phyloP scores from a whole-genome alignment of 2,329 filamentous ascomycete species.

The Tothia fuscella region DNA sequence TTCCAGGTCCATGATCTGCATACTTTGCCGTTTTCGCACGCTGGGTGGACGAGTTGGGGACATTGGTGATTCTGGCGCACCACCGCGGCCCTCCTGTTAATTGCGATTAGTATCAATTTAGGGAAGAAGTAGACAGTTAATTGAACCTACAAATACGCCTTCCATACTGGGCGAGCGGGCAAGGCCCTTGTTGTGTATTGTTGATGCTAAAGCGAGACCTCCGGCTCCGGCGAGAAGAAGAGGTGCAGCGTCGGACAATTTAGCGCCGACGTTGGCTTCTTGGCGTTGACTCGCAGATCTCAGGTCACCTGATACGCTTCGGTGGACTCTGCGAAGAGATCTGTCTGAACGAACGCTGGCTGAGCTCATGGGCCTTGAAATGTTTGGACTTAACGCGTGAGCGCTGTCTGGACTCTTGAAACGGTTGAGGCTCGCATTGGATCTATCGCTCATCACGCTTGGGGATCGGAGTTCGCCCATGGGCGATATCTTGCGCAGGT shows the following conservation, averaged over 20 bases:
- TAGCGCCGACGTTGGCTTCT: constrained; percentile 19
- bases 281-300: constrained; percentile 31
- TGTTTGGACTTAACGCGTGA: constrained; percentile 34
- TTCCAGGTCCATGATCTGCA: constrained; percentile 88
- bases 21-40: constrained; percentile 93
- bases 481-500: constrained; percentile 5
- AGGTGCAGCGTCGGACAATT: constrained; percentile 12
- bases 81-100: constrained; percentile 79
- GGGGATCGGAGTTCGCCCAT: constrained; percentile 24
- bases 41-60: constrained; percentile 91
- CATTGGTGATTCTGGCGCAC: constrained; percentile 76
- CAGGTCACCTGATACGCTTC: constrained; percentile 63
- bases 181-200: constrained; percentile 72
- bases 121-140: constrained; percentile 1
- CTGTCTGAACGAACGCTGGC: constrained; percentile 46
- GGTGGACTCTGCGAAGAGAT: constrained; percentile 57
- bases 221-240: constrained; percentile 17
- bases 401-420: constrained; percentile 32
- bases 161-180: constrained; percentile 62
- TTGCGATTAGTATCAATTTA: constrained; percentile 15
- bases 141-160: constrained; percentile 76
- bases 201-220: constrained; percentile 42
- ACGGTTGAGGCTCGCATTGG: constrained; percentile 28
- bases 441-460: constrained; percentile 34
- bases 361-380: constrained; percentile 38